Conservation (phyloP, 306 rosid species). For the Nissolia schottii region DNA sequence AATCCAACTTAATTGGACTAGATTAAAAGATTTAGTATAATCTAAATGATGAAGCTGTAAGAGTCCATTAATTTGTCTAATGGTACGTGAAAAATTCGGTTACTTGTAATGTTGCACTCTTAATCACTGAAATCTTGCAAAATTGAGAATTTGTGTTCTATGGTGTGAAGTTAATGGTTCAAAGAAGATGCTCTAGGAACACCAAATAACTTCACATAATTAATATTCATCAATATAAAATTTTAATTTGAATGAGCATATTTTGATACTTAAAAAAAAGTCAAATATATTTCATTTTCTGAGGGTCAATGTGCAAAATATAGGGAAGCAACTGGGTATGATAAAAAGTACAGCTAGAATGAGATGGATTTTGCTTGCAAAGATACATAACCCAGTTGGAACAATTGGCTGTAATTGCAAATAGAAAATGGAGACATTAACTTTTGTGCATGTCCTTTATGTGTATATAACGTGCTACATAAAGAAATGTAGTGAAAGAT, state of each 20-base stretch:
- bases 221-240: background rate
- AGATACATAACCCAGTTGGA: conserved; percentile 8
- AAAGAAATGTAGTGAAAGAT: background rate
- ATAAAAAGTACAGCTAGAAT: conserved; percentile 29
- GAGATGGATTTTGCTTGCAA: conserved; percentile 26
- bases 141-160: background rate
- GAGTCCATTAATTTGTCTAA: conserved; percentile 4
- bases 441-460: background rate
- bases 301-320: background rate
- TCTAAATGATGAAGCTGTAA: background rate
- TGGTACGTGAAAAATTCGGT: background rate
- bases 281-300: conserved; percentile 2
- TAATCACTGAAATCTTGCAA: background rate
- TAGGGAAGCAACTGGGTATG: conserved; percentile 5
- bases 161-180: background rate
- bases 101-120: background rate
- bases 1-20: conserved; percentile 13
- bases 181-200: background rate
- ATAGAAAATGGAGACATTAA: conserved; percentile 4
- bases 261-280: background rate
- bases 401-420: conserved; percentile 21
- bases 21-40: conserved; percentile 19
- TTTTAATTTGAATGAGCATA: background rate
- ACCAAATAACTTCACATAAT: background rate
- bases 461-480: conserved; percentile 16